phyloP scores from a whole-genome alignment of 2,329 filamentous ascomycete species.

The Stemphylium beticola region DNA sequence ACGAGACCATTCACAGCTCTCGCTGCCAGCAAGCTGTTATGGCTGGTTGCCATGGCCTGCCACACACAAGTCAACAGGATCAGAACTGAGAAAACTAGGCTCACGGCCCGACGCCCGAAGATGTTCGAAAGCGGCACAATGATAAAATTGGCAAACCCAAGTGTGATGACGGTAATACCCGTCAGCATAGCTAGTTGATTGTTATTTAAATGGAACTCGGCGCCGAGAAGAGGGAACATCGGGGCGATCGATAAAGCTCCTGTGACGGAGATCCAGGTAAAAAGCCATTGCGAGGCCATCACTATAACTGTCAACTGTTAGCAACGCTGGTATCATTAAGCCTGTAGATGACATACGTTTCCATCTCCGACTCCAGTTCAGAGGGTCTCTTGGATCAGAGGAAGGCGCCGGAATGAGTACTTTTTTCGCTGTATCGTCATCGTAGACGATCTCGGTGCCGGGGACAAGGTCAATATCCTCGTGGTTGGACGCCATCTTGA shows the following conservation, averaged over 20 bases:
- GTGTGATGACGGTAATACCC: constrained; percentile 53
- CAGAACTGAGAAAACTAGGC: constrained; percentile 49
- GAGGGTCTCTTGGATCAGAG: constrained; percentile 42
- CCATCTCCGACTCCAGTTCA: constrained; percentile 47
- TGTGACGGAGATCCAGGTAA: constrained; percentile 53
- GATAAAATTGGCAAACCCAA: constrained; percentile 54
- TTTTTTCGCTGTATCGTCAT: constrained; percentile 30
- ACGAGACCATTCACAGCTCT: constrained; percentile 53
- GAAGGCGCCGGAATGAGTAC: constrained; percentile 41
- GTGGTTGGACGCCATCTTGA: constrained; percentile 20
- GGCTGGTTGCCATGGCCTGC: constrained; percentile 52
- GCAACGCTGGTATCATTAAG: not conserved
- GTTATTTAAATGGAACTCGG: constrained; percentile 50
- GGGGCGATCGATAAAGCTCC: constrained; percentile 53
- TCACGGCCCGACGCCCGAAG: constrained; percentile 51
- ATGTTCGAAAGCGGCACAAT: constrained; percentile 55
- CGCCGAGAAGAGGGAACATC: constrained; percentile 52
- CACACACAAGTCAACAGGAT: constrained; percentile 53
- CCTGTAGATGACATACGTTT: constrained; percentile 31
- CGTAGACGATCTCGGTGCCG: constrained; percentile 38
- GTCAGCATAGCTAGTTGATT: constrained; percentile 51
- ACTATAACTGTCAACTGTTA: constrained; percentile 36
- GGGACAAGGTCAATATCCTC: constrained; percentile 30
- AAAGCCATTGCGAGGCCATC: constrained; percentile 49
- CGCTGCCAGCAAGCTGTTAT: constrained; percentile 52